A percentile compares a stretch with the other conserved stretches of the same genome.
phyloP scores from a whole-genome alignment of 2,329 filamentous ascomycete species.

The Colletotrichum ledebouriae region DNA sequence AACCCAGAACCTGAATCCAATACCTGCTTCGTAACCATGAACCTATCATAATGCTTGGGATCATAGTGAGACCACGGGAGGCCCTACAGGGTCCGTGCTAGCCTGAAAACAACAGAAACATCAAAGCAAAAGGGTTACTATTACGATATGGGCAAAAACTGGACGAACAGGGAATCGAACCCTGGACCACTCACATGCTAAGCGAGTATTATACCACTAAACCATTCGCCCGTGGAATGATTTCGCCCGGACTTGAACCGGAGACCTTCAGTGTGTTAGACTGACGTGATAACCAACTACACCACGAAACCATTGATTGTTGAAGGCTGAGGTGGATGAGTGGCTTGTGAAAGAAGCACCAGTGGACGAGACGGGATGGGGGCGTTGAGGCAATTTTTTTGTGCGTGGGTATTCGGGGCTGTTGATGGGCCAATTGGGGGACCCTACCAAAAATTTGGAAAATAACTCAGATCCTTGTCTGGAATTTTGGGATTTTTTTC shows the following conservation, averaged over 20 bases:
- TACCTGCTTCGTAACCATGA: no score
- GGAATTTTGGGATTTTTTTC: neutral
- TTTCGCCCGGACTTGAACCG: constrained; percentile 42
- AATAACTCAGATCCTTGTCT: constrained; percentile 15
- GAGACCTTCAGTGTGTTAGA: constrained; percentile 53
- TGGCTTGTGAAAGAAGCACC: neutral
- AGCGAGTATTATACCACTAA: constrained; percentile 43
- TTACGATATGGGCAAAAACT: no score
- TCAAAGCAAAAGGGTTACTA: no score
- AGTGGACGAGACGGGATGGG: neutral
- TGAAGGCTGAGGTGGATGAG: neutral
- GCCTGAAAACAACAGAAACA: no score
- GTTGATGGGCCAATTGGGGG: neutral
- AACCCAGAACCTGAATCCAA: no score
- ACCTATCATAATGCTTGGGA: no score
- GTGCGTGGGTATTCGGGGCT: neutral
- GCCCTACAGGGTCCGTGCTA: no score
- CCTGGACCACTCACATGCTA: constrained; percentile 24
- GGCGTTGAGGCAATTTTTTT: neutral
- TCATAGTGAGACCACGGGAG: no score
- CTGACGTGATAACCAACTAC: constrained; percentile 64
- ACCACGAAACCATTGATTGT: constrained; percentile 45
- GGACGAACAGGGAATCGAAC: no score
- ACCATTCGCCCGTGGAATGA: constrained; percentile 33
- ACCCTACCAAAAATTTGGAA: neutral